Base-by-base conservation (phyloP, 805 yeast species). In the Candida arabinofermentans region DNA sequence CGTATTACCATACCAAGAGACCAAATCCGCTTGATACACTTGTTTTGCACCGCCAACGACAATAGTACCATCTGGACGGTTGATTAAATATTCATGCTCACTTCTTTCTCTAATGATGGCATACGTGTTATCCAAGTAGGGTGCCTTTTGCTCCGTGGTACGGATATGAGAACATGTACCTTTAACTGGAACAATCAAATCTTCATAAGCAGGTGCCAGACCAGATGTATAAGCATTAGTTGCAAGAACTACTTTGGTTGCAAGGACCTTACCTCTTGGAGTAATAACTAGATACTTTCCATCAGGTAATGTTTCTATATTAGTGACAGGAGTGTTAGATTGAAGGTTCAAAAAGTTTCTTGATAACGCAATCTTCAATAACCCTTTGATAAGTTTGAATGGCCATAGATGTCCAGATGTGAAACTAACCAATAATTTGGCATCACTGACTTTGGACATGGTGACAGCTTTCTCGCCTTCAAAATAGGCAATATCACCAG, bases 331-430 rank as follows among this genome's bases (percentile, higher is more conserved):
- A 1, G 77, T 70, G 42, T 71, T 61, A 1, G 77, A 61, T 41
- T 71, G 72, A 24, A 72, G 44, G 36, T 69, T 62, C 27, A 70
- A 48, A 17, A 30, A 30, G n/a, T 17, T 30, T 13, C 17, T 30
- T 8, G 14, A 71, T 72, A 71, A 50, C 23, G 59, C 48, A 18
- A 49, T 51, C 44, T 60, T 57, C 39, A 71, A 48, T 2, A 72
- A 38, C 2, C 58, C 51, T 4, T 58, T 53, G 36, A 69, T 59
- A 3, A 72, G 49, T 47, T 65, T 66, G 53, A 72, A 68, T 4
- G 76, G 73, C 64, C 74, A 71, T 37, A 71, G 51, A 4, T 67
- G 64, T 5, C 71, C 69, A 4, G 74, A 74, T 4, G 73, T 67
- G 41, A 61, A 63, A 1, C 64, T 55, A 27, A 69, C 40, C 17